These are phyloP conservation scores for Globisporangium acanthophoron DNA, from an alignment of 352 stramenopile genomes.

Conservation along the genomic window DNA sequence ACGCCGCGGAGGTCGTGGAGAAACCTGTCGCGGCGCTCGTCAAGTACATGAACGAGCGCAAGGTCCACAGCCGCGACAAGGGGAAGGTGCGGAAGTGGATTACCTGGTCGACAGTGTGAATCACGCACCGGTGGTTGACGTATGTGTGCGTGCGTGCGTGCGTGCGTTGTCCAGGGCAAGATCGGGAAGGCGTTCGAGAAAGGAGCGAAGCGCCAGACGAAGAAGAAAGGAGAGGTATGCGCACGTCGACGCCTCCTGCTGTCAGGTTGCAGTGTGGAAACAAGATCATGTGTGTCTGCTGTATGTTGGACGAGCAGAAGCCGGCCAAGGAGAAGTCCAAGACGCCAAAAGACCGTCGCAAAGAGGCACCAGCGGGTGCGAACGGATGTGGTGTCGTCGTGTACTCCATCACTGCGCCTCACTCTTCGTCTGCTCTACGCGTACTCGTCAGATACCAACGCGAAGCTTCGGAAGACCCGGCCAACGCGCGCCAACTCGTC, in stretches of 20 bases:
- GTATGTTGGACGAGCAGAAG: constrained; percentile 8
- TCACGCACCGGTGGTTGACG: neutral
- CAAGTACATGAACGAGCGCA: constrained; percentile 80
- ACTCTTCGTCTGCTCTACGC: neutral
- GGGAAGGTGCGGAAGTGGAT: constrained; percentile 32
- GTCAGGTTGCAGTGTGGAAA: too few species aligned
- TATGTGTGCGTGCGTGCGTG: neutral
- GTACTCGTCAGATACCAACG: constrained; percentile 13
- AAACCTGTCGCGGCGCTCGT: constrained; percentile 73
- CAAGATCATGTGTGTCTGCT: neutral
- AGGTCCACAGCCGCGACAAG: constrained; percentile 56
- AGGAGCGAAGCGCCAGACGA: constrained; percentile 26
- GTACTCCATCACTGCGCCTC: neutral
- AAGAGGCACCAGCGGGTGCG: neutral
- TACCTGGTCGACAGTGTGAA: neutral
- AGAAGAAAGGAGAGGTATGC: constrained; percentile 40
- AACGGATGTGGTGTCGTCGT: too few species aligned
- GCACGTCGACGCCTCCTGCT: neutral
- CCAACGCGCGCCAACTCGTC: constrained; percentile 13
- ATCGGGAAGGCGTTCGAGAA: constrained; percentile 33
- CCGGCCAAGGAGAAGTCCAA: constrained; percentile 15
- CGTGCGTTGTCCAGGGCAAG: constrained; percentile 20
- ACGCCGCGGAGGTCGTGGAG: constrained; percentile 37
- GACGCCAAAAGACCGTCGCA: constrained; percentile 12
- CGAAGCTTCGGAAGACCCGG: constrained; percentile 42